Evolutionary conservation across 148 eudicot genomes (phyloP), one percentile per base, ranked within the genome.

Genomic region (Camellia granthamiana): DNA sequence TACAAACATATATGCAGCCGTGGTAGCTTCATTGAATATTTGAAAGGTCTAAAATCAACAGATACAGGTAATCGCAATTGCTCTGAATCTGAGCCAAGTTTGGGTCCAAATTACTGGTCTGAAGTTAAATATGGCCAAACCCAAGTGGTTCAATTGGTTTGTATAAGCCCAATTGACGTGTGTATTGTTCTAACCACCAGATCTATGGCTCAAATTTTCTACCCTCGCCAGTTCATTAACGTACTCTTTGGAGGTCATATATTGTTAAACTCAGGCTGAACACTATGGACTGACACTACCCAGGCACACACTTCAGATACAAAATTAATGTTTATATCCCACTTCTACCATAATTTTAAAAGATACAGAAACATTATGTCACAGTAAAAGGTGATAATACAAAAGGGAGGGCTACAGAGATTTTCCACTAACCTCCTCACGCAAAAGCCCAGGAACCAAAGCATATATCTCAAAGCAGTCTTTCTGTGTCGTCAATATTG

Each of bases 401-500:
- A 74, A 18, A 59, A 55, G 49, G 19, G 19, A 11, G 41, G 46
- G 18, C 30, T 18, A 42, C 4, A 18, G 55, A 59, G 44, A 46
- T 8, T 70, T 21, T 74, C 69, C 46, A 69, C 79, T 80, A 85
- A 91, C 98, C 97, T 94, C 98, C 83, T 94, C 98, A 6, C 98
- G 95, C 77, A 92, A 84, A 82, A 94, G 98, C 89, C 98, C 98
- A 1, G 98, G 98, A 86, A 94, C 94, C 79, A 94, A 92, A 75
- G 97, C 98, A 82, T 94, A 94, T 59, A 94, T 92, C 87, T 94
- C 98, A 86, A 84, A 94, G 85, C 97, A 92, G 80, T 94, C 98
- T 86, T 92, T 91, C 98, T 94, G 93, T 81, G 79, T 18, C 52
- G 41, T 81, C 74, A 60, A 61, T 12, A 73, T 56, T 4, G 14